These are phyloP conservation scores for Gentiana straminea DNA, from an alignment of 257 asterid species.

Conservation along the genomic window DNA sequence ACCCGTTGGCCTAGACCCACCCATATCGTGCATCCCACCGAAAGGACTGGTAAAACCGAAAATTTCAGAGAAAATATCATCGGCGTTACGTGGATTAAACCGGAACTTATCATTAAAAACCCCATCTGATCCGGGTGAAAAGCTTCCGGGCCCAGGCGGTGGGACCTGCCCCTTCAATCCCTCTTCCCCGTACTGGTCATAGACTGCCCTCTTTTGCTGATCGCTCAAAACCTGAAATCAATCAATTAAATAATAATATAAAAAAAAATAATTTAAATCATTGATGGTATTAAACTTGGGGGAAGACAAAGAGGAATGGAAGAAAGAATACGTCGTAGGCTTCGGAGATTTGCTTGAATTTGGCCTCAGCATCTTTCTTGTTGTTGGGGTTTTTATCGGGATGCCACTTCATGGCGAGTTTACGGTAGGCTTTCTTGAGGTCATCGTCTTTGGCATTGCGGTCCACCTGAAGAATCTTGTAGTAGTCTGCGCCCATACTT, in stretches of 20 bases:
- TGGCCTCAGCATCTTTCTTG: slow-evolving; percentile 55
- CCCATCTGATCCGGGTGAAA: slow-evolving; percentile 23
- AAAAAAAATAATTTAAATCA: not conserved
- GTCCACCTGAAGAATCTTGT: slow-evolving; percentile 52
- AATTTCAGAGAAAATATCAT: slow-evolving; percentile 30
- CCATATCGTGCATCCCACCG: slow-evolving; percentile 47
- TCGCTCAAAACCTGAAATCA: slow-evolving; percentile 49
- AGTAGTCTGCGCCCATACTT: slow-evolving; percentile 56
- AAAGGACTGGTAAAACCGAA: slow-evolving; percentile 42
- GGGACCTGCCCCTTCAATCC: slow-evolving; percentile 59
- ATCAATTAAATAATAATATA: not conserved
- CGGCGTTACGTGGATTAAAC: slow-evolving; percentile 52
- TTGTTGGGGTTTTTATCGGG: slow-evolving; percentile 66
- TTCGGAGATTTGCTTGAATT: slow-evolving; percentile 65
- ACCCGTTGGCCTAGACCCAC: slow-evolving; percentile 30
- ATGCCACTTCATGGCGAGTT: slow-evolving; percentile 69
- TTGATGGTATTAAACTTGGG: not conserved
- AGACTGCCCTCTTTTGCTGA: slow-evolving; percentile 54
- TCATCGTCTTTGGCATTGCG: slow-evolving; percentile 49
- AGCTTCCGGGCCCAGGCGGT: slow-evolving; percentile 40
- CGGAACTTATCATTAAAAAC: slow-evolving; percentile 26
- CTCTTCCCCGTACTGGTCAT: slow-evolving; percentile 61
- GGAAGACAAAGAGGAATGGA: not conserved
- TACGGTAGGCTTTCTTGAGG: slow-evolving; percentile 60
- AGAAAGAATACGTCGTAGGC: slow-evolving; percentile 50